Evolutionary conservation across 2,329 filamentous ascomycete genomes (phyloP).

Genomic region (Aspergillus proliferans): DNA sequence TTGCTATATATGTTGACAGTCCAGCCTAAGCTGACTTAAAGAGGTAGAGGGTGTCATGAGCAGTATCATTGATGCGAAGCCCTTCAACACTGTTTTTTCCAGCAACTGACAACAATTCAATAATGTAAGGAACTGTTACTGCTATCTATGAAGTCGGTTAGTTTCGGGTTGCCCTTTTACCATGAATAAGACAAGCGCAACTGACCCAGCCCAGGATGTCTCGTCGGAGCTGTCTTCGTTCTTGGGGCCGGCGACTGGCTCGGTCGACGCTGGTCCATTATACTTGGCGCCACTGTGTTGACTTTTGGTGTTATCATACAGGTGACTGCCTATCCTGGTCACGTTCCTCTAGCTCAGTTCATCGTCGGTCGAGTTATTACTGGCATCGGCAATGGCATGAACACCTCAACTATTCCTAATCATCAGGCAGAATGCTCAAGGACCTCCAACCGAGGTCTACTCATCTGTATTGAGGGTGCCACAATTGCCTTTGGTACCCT

Average conservation of each 20-base stretch:
- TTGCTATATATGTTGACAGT: too few species aligned
- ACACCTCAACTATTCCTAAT: constrained; percentile 32
- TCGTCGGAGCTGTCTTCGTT: neutral
- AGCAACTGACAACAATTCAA: constrained; percentile 25
- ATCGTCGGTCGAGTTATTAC: constrained; percentile 44
- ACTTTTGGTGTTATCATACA: constrained; percentile 21
- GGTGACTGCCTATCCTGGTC: constrained; percentile 23
- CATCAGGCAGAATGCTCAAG: constrained; percentile 45
- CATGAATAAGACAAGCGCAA: too few species aligned
- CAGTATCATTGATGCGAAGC: neutral
- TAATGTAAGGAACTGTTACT: constrained; percentile 46
- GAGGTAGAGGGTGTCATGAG: neutral
- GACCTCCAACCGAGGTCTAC: constrained; percentile 49
- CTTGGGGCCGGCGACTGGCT: constrained; percentile 17
- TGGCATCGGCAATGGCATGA: constrained; percentile 43
- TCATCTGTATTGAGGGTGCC: constrained; percentile 51
- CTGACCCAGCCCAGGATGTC: neutral
- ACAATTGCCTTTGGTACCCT: constrained; percentile 30
- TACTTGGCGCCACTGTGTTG: constrained; percentile 49
- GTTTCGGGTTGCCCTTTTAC: too few species aligned
- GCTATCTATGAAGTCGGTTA: constrained; percentile 46
- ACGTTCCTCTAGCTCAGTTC: constrained; percentile 36
- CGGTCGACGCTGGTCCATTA: constrained; percentile 37
- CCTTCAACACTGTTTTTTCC: constrained; percentile 14
- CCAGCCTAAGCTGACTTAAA: too few species aligned